A percentile compares a stretch with the other conserved stretches of the same genome.
Evolutionary conservation across 495 filamentous ascomycete genomes (phyloP).

Genomic region (Podospora sp.): DNA sequence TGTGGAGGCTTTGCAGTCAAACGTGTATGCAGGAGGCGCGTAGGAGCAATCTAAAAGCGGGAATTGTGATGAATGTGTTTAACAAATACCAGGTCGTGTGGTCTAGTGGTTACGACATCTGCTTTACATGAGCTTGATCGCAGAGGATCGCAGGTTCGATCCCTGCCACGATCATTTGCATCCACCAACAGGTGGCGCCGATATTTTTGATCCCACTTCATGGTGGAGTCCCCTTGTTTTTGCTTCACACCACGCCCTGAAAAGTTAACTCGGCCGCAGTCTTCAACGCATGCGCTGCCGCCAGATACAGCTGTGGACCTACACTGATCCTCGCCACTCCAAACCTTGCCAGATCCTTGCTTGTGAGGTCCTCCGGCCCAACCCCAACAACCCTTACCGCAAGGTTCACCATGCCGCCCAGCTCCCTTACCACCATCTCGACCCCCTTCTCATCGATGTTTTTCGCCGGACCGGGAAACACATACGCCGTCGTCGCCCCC

Average conservation of each 20-base stretch:
- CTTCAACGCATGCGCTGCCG: slow-evolving; percentile 15
- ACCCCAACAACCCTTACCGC: not conserved
- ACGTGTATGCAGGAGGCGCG: no score
- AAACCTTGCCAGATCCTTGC: slow-evolving; percentile 40
- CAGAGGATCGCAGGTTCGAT: slow-evolving; percentile 55
- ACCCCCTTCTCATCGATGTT: slow-evolving; percentile 41
- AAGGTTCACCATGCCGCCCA: slow-evolving; percentile 37
- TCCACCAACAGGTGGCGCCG: not conserved
- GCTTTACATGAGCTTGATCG: slow-evolving; percentile 41
- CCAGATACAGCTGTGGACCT: slow-evolving; percentile 32
- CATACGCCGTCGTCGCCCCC: slow-evolving; percentile 53
- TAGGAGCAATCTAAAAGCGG: no score
- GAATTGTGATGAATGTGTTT: no score
- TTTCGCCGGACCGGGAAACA: slow-evolving; percentile 37
- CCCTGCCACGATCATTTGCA: slow-evolving; percentile 50
- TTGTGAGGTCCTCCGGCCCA: slow-evolving; percentile 22
- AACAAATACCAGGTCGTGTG: slow-evolving; percentile 32
- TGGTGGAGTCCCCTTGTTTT: not conserved
- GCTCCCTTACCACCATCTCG: slow-evolving; percentile 35
- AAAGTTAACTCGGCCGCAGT: slow-evolving; percentile 6
- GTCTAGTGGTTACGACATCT: slow-evolving; percentile 48
- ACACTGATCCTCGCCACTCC: slow-evolving; percentile 54
- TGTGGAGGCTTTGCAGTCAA: no score
- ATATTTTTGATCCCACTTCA: not conserved
- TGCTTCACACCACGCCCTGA: not conserved